These are phyloP conservation scores for Macrophomina phaseolina DNA, from an alignment of 2,329 filamentous ascomycete genomes.

Conservation along the genomic window DNA sequence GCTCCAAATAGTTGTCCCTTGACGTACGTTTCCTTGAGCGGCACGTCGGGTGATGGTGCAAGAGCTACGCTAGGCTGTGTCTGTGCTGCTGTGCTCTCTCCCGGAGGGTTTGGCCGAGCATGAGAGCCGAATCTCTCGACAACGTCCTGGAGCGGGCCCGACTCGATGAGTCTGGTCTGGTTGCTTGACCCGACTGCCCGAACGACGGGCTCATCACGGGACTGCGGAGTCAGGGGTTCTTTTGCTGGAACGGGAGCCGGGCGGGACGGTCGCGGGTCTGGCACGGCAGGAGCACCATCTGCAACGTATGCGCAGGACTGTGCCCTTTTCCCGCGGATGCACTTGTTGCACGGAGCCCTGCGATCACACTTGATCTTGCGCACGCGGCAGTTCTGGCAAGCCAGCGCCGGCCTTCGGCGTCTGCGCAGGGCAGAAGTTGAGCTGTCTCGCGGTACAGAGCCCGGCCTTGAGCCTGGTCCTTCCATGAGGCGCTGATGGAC, in stretches of 20 bases:
- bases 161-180: background rate
- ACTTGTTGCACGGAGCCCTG: slow-evolving; percentile 35
- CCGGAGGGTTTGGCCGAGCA: background rate
- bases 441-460: background rate
- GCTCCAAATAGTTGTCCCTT: slow-evolving; percentile 56
- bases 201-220: background rate
- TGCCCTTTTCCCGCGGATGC: slow-evolving; percentile 28
- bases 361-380: slow-evolving; percentile 39
- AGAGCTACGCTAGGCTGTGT: background rate
- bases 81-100: background rate
- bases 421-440: slow-evolving; percentile 26
- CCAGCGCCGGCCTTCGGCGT: slow-evolving; percentile 36
- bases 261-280: no score
- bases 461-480: background rate
- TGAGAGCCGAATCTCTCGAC: background rate
- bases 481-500: background rate
- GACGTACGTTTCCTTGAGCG: background rate
- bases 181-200: background rate
- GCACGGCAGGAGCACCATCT: background rate
- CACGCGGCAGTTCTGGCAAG: slow-evolving; percentile 36
- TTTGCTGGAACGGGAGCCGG: background rate
- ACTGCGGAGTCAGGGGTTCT: background rate
- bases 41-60: background rate
- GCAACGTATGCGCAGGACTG: slow-evolving; percentile 28
- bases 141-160: background rate